Evolutionary conservation across 2,329 filamentous ascomycete genomes (phyloP), one percentile per base, ranked within the genome.

Genomic region (Phialophora expanda): DNA sequence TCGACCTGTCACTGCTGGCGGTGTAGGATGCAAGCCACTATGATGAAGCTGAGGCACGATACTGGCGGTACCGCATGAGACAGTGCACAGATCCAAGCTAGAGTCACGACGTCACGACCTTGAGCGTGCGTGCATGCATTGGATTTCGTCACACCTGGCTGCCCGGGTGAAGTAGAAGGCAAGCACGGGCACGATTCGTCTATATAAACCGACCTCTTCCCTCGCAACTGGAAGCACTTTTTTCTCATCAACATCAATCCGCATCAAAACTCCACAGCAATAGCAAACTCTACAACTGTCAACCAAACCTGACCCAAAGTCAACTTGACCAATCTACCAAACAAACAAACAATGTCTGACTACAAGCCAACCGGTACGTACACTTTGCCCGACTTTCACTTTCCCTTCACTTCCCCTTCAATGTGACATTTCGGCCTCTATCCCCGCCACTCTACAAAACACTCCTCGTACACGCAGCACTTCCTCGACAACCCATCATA

Each of bases 291-390:
- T 44, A n/a, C 38, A 44, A 44, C 38, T 44, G 14, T 44, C 38
- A 44, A 44, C 17, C 38, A 44, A 41, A 4, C 11, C 34, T 38
- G 2, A 38, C 9, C 3, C 63, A 64, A 41, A 62, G 22, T 24
- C 30, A 62, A 5, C 56, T 50, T 38, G 20, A 32, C 56, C 24
- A 17, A 54, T 4, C 38, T 48, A 53, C 32, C 56, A 30, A 50
- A 46, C 28, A 26, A 68, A 46, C 41, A 59, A 64, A 68, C n/a
- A 71, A 71, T 71, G 69, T 69, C 68, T 62, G 66, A 71, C 66
- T 71, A 70, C 66, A 69, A 71, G 67, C 70, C 70, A 38, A 69
- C 68, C 44, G 69, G 69, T 70, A 67, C 20, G 63, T 56, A n/a
- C 46, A 48, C 41, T 14, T 28, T 41, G 17, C 17, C 17, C 38